Evolutionary conservation across 768 basidiomycete genomes (phyloP), one percentile per base, ranked within the genome.

Genomic region (Tephrocybe sp.): DNA sequence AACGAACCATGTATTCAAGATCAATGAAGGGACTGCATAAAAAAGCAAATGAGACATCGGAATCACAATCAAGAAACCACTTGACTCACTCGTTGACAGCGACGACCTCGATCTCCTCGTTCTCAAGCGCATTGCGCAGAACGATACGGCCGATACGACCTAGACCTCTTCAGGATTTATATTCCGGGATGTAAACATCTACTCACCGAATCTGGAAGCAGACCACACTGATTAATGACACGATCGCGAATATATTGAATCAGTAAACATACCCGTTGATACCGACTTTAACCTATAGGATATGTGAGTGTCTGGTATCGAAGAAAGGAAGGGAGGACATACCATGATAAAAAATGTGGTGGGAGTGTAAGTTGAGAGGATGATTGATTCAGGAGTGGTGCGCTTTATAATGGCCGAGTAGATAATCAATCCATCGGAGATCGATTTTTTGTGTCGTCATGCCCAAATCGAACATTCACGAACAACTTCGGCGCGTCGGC

Each of bases 91-190:
- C 93, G 79, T 98, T 98, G 64, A 98, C 72, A 52, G 94, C 94
- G 57, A 94, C 85, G 66, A 99, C 83, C n/a, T 92, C 74, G 66
- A 94, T 79, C 47, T 85, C 83, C 48, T 75, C 68, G 65, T 81
- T 73, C 60, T 83, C 75, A 61, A 97, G 79, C 45, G 95, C 94
- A 79, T 98, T 98, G 62, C 97, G 89, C 72, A 89, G 78, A 59
- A 98, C 97, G 70, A 98, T 96, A 74, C 97, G 96, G 71, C 97
- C 96, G 68, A 98, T 98, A 80, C 97, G 96, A 80, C 96, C 96
- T 93, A 48, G 10, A 43, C 17, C 26, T 42, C 5, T 35, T 64
- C n/a, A 61, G 39, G 5, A 58, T 33, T 44, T 30, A 22, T n/a
- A 39, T 11, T 12, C 16, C 45, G 16, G 33, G 36, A 30, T 33